Percentiles rank a stretch among this genome's conserved stretches.
phyloP scores from a whole-genome alignment of 495 filamentous ascomycete genomes.

The Niebla homalea region DNA sequence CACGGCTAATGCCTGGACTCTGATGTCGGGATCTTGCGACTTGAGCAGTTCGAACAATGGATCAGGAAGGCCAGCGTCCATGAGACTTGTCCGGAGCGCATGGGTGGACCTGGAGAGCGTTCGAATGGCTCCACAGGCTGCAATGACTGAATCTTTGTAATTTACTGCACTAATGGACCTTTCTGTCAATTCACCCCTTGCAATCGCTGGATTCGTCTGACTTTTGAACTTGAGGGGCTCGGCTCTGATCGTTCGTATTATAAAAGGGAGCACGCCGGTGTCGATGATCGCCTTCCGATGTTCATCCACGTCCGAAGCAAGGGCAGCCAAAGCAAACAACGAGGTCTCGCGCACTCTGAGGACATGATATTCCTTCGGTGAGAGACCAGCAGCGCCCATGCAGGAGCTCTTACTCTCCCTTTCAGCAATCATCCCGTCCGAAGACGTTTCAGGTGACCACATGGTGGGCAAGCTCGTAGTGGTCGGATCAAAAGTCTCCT shows the following conservation, averaged over 20 bases:
- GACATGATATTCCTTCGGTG: constrained; percentile 52
- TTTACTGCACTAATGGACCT: constrained; percentile 24
- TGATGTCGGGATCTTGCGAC: constrained; percentile 65
- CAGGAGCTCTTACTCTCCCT: constrained; percentile 13
- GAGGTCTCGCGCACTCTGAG: constrained; percentile 65
- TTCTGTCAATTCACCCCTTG: background rate
- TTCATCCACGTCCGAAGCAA: constrained; percentile 70
- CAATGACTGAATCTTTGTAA: constrained; percentile 56
- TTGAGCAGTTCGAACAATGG: constrained; percentile 67
- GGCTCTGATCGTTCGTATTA: constrained; percentile 70
- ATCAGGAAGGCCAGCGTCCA: constrained; percentile 68
- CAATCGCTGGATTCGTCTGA: constrained; percentile 17
- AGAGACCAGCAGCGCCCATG: constrained; percentile 50
- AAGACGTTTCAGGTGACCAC: constrained; percentile 15
- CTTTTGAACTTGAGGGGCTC: constrained; percentile 26
- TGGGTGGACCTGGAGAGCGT: constrained; percentile 73
- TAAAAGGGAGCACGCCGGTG: constrained; percentile 61
- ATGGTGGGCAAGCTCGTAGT: constrained; percentile 9
- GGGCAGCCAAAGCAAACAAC: constrained; percentile 63
- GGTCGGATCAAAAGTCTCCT: constrained; percentile 46
- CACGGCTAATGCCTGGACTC: constrained; percentile 69
- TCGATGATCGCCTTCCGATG: constrained; percentile 76
- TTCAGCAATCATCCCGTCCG: constrained; percentile 1
- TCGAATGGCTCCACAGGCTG: constrained; percentile 68
- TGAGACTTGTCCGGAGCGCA: constrained; percentile 69